Evolutionary conservation across 352 stramenopile genomes (phyloP), one percentile per base, ranked within the genome.

Genomic region (Pseudoperonospora humuli): DNA sequence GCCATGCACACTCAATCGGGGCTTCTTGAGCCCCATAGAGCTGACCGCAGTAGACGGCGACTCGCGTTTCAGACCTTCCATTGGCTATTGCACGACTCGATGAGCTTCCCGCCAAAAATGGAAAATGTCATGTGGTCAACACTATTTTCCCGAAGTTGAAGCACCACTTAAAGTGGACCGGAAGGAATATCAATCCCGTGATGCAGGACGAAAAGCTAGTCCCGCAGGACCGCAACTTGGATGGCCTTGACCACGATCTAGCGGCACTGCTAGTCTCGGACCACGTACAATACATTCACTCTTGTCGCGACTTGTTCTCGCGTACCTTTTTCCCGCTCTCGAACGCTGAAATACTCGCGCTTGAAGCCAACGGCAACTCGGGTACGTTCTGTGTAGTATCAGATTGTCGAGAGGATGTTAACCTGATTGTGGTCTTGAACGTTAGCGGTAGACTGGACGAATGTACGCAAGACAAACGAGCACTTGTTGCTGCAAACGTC

Each of bases 331-430:
- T 65, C 40, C 49, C 70, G 36, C 57, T 92, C n/a, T 69, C 74
- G 1, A 17, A 28, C 1, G 20, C 32, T 6, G 76, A 92, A 37
- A 61, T 87, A 23, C 48, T 57, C 27, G 50, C 58, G 21, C 61
- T 92, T 21, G 50, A 82, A 55, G 53, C 51, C 19, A 63, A 81
- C 8, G 79, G 75, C 39, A 89, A 89, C 64, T 63, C 61, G 0
- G 78, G 75, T 88, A 63, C 32, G 8, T 28, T 27, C 8, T 17
- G 10, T 13, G 10, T 5, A 14, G 49, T 42, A 42, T 53, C 42
- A 48, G 49, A 51, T 36, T 6, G 33, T 7, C 9, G 21, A 27
- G 13, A 20, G 24, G 14, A 33, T 15, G 13, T 25, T 7, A 15
- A 44, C 26, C 13, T 51, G n/a, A 34, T 20, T 34, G n/a, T 15